Percentiles rank a stretch among this genome's conserved stretches.
phyloP scores from a whole-genome alignment of 1,139 yeast genomes.

The Taphrina communis region DNA sequence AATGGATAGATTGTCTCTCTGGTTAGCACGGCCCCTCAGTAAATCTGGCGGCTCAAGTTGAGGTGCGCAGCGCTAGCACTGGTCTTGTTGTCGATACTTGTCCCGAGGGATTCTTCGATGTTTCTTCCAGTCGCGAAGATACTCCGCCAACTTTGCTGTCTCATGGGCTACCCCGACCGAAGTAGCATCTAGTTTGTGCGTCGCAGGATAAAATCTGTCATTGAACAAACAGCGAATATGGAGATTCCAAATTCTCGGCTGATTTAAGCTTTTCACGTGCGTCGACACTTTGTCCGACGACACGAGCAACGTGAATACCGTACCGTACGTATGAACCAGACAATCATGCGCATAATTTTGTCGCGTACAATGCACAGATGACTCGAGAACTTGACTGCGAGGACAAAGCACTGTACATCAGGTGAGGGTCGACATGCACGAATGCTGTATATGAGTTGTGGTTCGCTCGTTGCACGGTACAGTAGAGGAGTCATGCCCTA shows the following conservation, averaged over 20 bases:
- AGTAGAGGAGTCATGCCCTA: background rate
- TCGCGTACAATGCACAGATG: too few relatives aligned
- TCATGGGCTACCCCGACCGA: too few relatives aligned
- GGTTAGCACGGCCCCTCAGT: background rate
- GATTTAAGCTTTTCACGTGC: constrained; percentile 18
- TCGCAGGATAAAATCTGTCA: too few relatives aligned
- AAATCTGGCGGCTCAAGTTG: too few relatives aligned
- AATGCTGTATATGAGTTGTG: background rate
- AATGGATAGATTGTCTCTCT: background rate
- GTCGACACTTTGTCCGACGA: background rate
- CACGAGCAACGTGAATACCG: background rate
- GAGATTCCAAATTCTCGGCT: background rate
- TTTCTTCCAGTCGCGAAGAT: too few relatives aligned
- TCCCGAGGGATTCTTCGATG: too few relatives aligned
- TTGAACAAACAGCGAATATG: background rate
- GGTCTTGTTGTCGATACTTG: too few relatives aligned
- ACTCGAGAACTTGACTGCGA: too few relatives aligned
- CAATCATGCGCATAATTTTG: background rate
- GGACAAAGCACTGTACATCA: too few relatives aligned
- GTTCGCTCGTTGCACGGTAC: background rate
- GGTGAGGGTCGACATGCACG: background rate
- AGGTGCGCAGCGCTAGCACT: too few relatives aligned
- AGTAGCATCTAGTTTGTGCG: too few relatives aligned
- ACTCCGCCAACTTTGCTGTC: too few relatives aligned
- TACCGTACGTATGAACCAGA: background rate